Percentiles rank a stretch among this genome's conserved stretches.
Evolutionary conservation across 1,284 basidiomycete species (phyloP).

Genomic region (Peniophora sp.): DNA sequence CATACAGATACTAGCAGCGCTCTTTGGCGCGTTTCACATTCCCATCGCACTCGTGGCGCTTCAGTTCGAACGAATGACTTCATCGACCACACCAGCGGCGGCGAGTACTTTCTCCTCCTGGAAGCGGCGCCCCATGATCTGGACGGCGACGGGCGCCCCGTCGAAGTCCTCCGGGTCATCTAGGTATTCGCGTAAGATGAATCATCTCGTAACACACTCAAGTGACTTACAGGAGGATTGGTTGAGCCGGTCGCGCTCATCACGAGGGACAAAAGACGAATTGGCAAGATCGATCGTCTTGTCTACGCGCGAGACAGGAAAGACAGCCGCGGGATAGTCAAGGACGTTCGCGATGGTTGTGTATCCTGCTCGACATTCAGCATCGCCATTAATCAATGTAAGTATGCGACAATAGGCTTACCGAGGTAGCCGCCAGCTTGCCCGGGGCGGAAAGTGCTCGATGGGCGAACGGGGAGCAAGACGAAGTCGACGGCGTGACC

Average conservation of each 20-base stretch:
- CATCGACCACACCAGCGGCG: background rate
- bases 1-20: no score
- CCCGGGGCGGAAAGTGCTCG: background rate
- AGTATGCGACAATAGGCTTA: background rate
- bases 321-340: background rate
- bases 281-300: background rate
- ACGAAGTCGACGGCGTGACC: background rate
- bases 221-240: background rate
- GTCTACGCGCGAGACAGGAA: background rate
- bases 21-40: no score
- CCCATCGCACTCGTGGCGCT: no score
- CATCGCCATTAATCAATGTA: background rate
- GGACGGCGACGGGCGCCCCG: background rate
- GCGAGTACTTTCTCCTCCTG: slow-evolving; percentile 1
- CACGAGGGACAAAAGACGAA: background rate
- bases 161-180: background rate
- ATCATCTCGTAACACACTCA: background rate
- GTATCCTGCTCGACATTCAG: background rate
- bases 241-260: background rate
- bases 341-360: background rate
- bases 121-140: background rate
- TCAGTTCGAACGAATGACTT: background rate
- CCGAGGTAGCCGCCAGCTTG: background rate
- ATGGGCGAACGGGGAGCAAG: background rate
- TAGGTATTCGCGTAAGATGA: no score